These are phyloP conservation scores for Trichophyton benhamiae DNA, from an alignment of 2,329 filamentous ascomycete species.

Conservation along the genomic window DNA sequence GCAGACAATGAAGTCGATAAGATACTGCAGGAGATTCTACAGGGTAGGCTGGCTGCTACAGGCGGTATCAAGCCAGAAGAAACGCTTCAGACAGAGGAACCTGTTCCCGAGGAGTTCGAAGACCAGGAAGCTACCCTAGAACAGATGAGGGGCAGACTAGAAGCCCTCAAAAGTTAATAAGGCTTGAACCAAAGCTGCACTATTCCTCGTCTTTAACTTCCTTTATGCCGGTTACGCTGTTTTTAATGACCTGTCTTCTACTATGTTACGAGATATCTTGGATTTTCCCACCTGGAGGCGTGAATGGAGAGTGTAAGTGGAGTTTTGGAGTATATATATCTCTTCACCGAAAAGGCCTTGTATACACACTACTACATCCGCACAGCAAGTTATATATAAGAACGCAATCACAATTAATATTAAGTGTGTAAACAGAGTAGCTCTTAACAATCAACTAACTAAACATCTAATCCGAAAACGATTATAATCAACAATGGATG, in stretches of 20 bases:
- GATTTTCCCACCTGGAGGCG: not conserved
- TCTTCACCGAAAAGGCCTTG: not conserved
- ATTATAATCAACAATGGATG: not conserved
- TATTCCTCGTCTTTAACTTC: not conserved
- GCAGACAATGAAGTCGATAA: constrained; percentile 82
- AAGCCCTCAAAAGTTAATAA: constrained; percentile 72
- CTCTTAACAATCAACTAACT: not conserved
- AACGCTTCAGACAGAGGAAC: constrained; percentile 35
- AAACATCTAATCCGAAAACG: not conserved
- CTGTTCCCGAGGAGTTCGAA: constrained; percentile 60
- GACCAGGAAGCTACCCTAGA: constrained; percentile 83
- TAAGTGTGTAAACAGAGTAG: not conserved
- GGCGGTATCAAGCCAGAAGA: constrained; percentile 31
- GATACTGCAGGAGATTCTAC: constrained; percentile 79
- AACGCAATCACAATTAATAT: too few species aligned
- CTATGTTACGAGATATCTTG: not conserved
- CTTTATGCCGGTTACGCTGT: not conserved
- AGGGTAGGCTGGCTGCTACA: constrained; percentile 61
- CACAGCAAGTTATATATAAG: too few species aligned
- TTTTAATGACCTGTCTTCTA: not conserved
- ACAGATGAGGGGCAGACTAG: constrained; percentile 83
- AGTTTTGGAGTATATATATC: not conserved
- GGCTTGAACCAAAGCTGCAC: not conserved
- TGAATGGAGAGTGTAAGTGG: not conserved
- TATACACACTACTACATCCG: too few species aligned